A percentile compares a stretch with the other conserved stretches of the same genome.
Conservation (phyloP, 257 asterid genomes). For the Capsicum rhomboideum region DNA sequence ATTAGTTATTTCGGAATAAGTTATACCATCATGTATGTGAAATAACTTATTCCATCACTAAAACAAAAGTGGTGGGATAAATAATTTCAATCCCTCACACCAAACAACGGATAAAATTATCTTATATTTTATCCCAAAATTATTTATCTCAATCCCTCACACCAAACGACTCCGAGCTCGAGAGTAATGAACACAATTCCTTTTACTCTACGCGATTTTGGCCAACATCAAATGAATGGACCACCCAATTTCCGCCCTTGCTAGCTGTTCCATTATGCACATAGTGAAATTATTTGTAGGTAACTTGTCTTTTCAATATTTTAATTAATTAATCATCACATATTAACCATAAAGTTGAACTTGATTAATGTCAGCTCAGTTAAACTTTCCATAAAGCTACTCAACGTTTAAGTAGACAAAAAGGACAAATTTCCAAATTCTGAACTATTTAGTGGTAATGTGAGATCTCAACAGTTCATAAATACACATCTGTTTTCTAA, state of each 20-base stretch:
- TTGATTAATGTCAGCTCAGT: background rate
- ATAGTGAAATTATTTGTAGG: background rate
- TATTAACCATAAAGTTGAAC: background rate
- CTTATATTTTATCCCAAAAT: no score
- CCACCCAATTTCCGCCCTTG: background rate
- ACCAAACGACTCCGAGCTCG: no score
- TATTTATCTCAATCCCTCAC: no score
- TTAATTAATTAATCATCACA: background rate
- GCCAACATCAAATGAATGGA: background rate
- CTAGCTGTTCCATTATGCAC: background rate
- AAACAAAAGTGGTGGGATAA: no score
- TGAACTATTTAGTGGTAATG: background rate
- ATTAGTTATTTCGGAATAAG: no score
- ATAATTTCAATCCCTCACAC: no score
- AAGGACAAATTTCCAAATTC: background rate
- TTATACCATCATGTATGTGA: no score
- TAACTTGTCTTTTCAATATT: background rate
- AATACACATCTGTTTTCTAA: background rate
- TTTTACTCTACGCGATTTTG: conserved; percentile 31
- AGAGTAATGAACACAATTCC: background rate
- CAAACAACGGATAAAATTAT: no score
- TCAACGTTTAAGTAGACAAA: background rate
- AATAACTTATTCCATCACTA: no score
- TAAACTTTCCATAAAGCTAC: background rate
- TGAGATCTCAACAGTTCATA: background rate